Percentiles rank a stretch among this genome's conserved stretches.
These are phyloP conservation scores for Venustampulla echinocandica DNA, from an alignment of 495 filamentous ascomycete genomes.

Conservation along the genomic window DNA sequence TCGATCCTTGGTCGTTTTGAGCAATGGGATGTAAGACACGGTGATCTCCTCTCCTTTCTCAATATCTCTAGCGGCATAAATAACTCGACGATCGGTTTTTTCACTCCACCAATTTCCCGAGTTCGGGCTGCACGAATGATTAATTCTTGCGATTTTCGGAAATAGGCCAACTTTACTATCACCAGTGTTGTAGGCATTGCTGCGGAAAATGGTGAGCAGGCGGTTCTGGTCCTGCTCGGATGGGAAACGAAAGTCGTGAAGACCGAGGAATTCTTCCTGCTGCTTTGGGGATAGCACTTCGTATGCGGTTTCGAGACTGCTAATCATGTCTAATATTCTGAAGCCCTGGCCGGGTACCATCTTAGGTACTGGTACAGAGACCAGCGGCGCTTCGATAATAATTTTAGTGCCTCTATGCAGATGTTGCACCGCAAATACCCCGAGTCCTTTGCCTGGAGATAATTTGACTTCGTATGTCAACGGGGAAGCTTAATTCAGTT, in stretches of 20 bases:
- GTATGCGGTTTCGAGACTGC: slow-evolving; percentile 5
- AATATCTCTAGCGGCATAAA: slow-evolving; percentile 28
- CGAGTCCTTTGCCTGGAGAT: slow-evolving; percentile 31
- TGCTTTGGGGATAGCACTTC: neutral
- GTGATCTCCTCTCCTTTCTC: slow-evolving; percentile 31
- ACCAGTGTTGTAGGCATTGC: slow-evolving; percentile 16
- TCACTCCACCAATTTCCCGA: slow-evolving; percentile 29
- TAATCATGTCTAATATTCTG: slow-evolving; percentile 8
- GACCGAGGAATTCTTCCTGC: slow-evolving; percentile 9
- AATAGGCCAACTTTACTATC: slow-evolving; percentile 21
- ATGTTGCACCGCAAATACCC: slow-evolving; percentile 24
- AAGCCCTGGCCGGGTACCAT: slow-evolving; percentile 14
- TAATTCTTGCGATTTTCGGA: slow-evolving; percentile 28
- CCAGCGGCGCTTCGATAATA: slow-evolving; percentile 17
- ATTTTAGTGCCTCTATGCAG: slow-evolving; percentile 23
- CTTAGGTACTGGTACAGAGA: slow-evolving; percentile 14
- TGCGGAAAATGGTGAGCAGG: slow-evolving; percentile 16
- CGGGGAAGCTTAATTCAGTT: too few relatives aligned
- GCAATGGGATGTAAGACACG: slow-evolving; percentile 25
- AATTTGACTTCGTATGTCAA: too few relatives aligned
- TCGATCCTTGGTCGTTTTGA: slow-evolving; percentile 6
- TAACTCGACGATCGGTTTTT: slow-evolving; percentile 20
- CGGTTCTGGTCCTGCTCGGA: slow-evolving; percentile 4
- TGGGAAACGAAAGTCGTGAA: slow-evolving; percentile 12
- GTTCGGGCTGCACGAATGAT: slow-evolving; percentile 32